These are phyloP conservation scores for Hyphodiscus hymeniophilus DNA, from an alignment of 495 filamentous ascomycete species.

Conservation along the genomic window DNA sequence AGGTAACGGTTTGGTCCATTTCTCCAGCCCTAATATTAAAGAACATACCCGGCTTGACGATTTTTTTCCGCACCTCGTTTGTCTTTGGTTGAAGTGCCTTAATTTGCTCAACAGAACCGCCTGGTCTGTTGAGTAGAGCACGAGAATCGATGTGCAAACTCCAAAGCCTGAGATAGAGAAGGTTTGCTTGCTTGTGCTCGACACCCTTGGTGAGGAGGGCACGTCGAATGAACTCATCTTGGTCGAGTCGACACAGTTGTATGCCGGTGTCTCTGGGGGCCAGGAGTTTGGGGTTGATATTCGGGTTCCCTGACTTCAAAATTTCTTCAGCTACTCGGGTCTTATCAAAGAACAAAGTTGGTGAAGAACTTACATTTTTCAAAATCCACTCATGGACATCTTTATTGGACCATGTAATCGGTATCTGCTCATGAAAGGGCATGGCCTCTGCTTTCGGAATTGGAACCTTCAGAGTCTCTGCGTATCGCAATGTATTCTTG, in stretches of 20 bases:
- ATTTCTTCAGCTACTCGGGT: not conserved
- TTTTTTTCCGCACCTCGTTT: too few relatives aligned
- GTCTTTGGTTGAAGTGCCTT: not conserved
- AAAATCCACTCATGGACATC: not conserved
- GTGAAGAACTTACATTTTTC: not conserved
- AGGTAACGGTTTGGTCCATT: too few relatives aligned
- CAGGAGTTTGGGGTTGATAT: not conserved
- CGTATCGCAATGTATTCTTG: constrained; percentile 20
- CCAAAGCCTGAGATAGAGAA: not conserved
- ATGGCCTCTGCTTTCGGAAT: not conserved
- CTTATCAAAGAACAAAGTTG: not conserved
- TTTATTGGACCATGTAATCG: not conserved
- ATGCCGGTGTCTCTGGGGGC: not conserved
- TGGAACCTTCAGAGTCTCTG: constrained; percentile 18
- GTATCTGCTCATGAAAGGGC: not conserved
- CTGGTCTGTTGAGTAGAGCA: not conserved
- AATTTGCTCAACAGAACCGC: not conserved
- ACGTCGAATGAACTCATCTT: not conserved
- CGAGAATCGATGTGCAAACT: not conserved
- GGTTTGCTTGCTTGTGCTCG: not conserved
- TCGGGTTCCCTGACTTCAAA: not conserved
- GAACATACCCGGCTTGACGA: not conserved
- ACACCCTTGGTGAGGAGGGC: not conserved
- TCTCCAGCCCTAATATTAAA: not conserved
- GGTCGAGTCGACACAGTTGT: not conserved